Evolutionary conservation across 768 basidiomycete genomes (phyloP).

Genomic region (Scleroderma citrinum): DNA sequence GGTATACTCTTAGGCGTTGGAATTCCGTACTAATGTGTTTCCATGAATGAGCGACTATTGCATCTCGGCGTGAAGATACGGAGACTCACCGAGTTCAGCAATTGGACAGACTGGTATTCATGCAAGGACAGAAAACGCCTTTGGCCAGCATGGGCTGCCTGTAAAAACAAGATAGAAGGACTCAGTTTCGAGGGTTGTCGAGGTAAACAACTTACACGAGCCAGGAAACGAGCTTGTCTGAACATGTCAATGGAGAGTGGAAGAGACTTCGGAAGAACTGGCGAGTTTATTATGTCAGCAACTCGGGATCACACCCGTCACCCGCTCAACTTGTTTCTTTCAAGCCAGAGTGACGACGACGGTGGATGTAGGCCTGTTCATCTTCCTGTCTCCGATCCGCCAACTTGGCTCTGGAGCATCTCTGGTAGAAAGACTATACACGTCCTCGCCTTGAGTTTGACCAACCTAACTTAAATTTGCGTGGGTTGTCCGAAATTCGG

Average conservation of each 20-base stretch:
- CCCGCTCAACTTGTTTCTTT: no score
- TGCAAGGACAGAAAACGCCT: constrained; percentile 93
- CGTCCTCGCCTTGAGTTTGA: constrained; percentile 80
- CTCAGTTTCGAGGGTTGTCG: background rate
- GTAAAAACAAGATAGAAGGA: constrained; percentile 1
- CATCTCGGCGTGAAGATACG: background rate
- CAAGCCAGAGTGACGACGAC: constrained; percentile 75
- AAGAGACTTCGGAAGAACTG: constrained; percentile 8
- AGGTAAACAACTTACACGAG: constrained; percentile 43
- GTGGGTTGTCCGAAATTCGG: constrained; percentile 78
- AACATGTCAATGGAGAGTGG: constrained; percentile 50
- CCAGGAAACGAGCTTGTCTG: constrained; percentile 57
- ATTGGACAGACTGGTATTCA: constrained; percentile 94
- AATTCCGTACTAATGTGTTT: constrained; percentile 80
- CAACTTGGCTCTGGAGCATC: constrained; percentile 37
- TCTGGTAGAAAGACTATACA: constrained; percentile 53
- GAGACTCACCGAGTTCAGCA: constrained; percentile 80
- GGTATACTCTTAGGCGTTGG: constrained; percentile 88
- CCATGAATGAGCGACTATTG: background rate
- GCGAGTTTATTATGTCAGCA: constrained; percentile 38
- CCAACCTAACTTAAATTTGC: constrained; percentile 33
- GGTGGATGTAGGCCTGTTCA: constrained; percentile 39
- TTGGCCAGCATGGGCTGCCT: constrained; percentile 75
- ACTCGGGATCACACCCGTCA: no score
- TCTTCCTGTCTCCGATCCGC: constrained; percentile 73